These are phyloP conservation scores for Gnaphalium uliginosum DNA, from an alignment of 129 eudicot genomes.

Conservation along the genomic window DNA sequence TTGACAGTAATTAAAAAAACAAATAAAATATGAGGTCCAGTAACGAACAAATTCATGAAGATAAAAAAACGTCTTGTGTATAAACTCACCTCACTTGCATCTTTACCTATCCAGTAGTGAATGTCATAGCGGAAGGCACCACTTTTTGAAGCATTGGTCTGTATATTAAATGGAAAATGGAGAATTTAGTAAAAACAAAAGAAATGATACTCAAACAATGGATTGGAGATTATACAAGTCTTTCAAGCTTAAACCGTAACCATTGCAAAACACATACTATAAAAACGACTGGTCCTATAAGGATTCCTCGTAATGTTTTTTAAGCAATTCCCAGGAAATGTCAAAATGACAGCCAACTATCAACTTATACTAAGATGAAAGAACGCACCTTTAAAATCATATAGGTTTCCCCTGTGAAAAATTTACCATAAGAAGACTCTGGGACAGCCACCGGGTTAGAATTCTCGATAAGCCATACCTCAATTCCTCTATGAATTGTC, in stretches of 20 bases:
- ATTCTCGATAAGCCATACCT: conserved; percentile 89
- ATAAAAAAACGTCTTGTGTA: not conserved
- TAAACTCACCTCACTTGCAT: conserved; percentile 78
- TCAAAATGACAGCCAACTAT: not conserved
- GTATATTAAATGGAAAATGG: conserved; percentile 31
- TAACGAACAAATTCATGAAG: conserved; percentile 4
- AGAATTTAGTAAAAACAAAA: conserved; percentile 11
- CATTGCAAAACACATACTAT: not conserved
- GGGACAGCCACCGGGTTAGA: conserved; percentile 65
- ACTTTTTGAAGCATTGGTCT: conserved; percentile 75
- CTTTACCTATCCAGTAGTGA: conserved; percentile 96
- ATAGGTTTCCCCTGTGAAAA: conserved; percentile 73
- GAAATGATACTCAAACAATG: too few species aligned
- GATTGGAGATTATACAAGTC: too few species aligned
- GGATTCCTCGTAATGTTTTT: too few species aligned
- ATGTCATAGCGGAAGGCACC: conserved; percentile 75
- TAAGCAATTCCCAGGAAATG: too few species aligned
- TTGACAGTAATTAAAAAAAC: not conserved
- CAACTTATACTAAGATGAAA: not conserved
- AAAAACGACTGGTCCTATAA: not conserved
- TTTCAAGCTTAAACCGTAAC: too few species aligned
- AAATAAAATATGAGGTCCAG: not conserved
- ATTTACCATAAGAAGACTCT: conserved; percentile 69
- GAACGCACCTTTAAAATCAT: conserved; percentile 63
- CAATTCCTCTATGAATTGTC: conserved; percentile 66